A percentile compares a stretch with the other conserved stretches of the same genome.
phyloP scores from a whole-genome alignment of 805 yeast species.

The Naumovozyma baii region DNA sequence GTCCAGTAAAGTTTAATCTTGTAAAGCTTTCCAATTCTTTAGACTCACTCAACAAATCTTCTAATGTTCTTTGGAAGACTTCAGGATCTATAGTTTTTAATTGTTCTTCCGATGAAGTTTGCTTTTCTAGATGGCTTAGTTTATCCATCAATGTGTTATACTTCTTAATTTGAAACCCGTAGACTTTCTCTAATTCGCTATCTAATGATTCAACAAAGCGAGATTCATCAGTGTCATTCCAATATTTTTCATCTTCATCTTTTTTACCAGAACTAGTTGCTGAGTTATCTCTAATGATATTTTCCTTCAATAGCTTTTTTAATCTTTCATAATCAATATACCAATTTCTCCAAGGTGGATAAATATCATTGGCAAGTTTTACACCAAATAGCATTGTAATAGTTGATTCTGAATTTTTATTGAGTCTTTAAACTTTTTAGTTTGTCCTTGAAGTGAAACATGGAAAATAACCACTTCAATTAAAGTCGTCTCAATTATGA shows the following conservation, averaged over 20 bases:
- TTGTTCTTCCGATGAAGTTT: slow-evolving; percentile 36
- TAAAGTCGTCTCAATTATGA: too few relatives aligned
- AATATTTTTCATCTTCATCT: slow-evolving; percentile 27
- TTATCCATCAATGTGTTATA: slow-evolving; percentile 59
- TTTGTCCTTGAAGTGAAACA: too few relatives aligned
- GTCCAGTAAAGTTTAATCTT: slow-evolving; percentile 88
- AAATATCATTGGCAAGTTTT: slow-evolving; percentile 69
- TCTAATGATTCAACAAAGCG: slow-evolving; percentile 59
- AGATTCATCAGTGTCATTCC: slow-evolving; percentile 68
- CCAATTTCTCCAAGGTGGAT: slow-evolving; percentile 78
- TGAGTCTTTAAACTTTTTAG: too few relatives aligned
- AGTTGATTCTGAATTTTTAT: neutral
- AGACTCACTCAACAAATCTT: slow-evolving; percentile 62
- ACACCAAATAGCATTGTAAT: slow-evolving; percentile 72
- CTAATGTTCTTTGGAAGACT: slow-evolving; percentile 58
- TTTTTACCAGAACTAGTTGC: neutral
- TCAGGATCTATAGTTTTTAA: slow-evolving; percentile 44
- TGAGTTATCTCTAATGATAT: slow-evolving; percentile 30
- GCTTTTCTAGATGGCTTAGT: slow-evolving; percentile 54
- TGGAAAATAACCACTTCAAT: too few relatives aligned
- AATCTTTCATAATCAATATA: slow-evolving; percentile 58
- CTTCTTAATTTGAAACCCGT: slow-evolving; percentile 56
- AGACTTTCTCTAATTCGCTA: slow-evolving; percentile 65
- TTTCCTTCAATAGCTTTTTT: slow-evolving; percentile 63
- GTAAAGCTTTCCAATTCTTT: slow-evolving; percentile 85